Evolutionary conservation across 345 rosid genomes (phyloP), one percentile per base, ranked within the genome.

Genomic region (Murraya koenigii): DNA sequence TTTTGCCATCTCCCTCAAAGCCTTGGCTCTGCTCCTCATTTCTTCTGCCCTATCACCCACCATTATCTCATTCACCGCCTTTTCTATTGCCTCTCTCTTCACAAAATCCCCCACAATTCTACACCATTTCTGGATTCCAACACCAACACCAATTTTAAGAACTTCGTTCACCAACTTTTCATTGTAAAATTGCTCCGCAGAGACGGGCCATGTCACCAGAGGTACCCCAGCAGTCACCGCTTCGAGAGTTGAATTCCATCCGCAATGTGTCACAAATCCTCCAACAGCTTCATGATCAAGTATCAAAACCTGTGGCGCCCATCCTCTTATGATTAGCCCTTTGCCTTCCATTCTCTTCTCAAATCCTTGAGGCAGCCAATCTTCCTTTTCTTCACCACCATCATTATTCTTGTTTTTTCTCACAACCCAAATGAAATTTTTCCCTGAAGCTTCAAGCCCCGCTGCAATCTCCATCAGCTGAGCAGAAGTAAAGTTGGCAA

Each of bases 211-310:
- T 2, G 84, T 85, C 47, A 89, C 82, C 87, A 89, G 80, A 1
- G 86, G 90, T 49, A 87, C 72, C 30, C 91, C 88, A 7, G 85
- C 82, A 52, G 81, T 56, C 1, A 84, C 71, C n/a, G 82, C 85
- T 66, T 88, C 91, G 2, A 86, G 61, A 47, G 80, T 23, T 1
- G 90, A 89, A 79, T 85, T 89, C 92, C 89, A 89, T 59, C 92
- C 90, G 22, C 90, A 89, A 17, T 87, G 90, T 4, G 90, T 89
- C 80, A 89, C 69, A 5, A 84, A 87, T 41, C 84, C 87, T 33
- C 88, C 87, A 2, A 75, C 55, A 3, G 89, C 87, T 79, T 82
- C 78, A 39, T 87, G 85, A 6, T 87, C 90, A 36, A 89, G 88
- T 35, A 89, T 85, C 65, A 78, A 13, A n/a, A 84, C 75, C n/a